Evolutionary conservation across 805 yeast genomes (phyloP).

Genomic region (Candida silvicultrix): DNA sequence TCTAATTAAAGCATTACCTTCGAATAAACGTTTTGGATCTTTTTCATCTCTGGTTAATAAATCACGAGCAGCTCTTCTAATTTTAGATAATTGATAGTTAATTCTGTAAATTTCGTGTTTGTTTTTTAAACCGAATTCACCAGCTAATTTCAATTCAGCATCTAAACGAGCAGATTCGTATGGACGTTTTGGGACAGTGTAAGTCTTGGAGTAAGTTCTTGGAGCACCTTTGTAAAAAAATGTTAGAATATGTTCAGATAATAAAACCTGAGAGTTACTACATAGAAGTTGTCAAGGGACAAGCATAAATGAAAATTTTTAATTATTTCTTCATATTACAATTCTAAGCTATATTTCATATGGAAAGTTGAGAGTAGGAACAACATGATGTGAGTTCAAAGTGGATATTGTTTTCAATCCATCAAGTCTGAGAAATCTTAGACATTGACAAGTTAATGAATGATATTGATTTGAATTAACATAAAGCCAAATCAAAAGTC

Average conservation of each 20-base stretch:
- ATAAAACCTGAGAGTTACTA: not conserved
- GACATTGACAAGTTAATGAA: too few species aligned
- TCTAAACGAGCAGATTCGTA: conserved; percentile 99
- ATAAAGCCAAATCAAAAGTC: too few species aligned
- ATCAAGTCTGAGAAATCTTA: too few species aligned
- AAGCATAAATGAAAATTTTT: not conserved
- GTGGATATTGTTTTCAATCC: too few species aligned
- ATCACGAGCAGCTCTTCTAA: conserved; percentile 99
- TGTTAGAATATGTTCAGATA: not conserved
- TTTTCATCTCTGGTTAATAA: conserved; percentile 99
- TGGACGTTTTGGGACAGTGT: conserved; percentile 99
- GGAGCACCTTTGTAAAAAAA: conserved; percentile 68
- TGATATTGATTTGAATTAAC: too few species aligned
- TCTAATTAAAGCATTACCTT: conserved; percentile 99
- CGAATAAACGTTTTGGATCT: conserved; percentile 99
- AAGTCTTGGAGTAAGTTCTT: conserved; percentile 99
- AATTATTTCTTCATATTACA: not conserved
- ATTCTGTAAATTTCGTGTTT: conserved; percentile 99
- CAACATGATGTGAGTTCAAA: too few species aligned
- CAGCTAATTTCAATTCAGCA: conserved; percentile 98
- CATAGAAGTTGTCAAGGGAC: not conserved
- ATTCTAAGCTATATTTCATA: not conserved
- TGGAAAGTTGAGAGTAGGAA: not conserved
- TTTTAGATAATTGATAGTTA: conserved; percentile 98
- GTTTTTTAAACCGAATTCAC: conserved; percentile 99